These are phyloP conservation scores for Albatrellus ellisii DNA, from an alignment of 768 basidiomycete genomes.

Conservation along the genomic window DNA sequence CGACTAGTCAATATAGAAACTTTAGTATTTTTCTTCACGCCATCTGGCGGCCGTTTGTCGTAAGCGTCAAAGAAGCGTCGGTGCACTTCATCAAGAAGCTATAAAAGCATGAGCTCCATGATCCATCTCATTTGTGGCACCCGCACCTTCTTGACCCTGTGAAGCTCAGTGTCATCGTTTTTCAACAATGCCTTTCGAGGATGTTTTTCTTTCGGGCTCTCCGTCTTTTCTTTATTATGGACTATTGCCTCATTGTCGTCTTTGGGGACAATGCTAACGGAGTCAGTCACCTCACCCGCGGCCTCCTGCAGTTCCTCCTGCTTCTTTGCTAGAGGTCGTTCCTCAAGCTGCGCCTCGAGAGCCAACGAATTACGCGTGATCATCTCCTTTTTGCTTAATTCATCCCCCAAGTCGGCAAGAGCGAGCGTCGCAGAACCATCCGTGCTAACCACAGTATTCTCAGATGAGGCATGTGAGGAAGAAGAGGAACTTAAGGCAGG, in stretches of 20 bases:
- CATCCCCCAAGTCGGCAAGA: constrained; percentile 26
- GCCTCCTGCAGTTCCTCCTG: constrained; percentile 64
- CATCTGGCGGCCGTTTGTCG: constrained; percentile 26
- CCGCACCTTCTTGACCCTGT: constrained; percentile 59
- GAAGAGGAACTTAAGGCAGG: constrained; percentile 1
- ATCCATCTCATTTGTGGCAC: neutral
- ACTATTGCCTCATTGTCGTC: constrained; percentile 1
- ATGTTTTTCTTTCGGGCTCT: constrained; percentile 27
- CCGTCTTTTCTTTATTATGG: constrained; percentile 2
- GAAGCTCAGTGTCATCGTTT: constrained; percentile 77
- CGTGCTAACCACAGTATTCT: neutral
- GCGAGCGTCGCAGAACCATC: constrained; percentile 9
- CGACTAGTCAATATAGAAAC: constrained; percentile 17
- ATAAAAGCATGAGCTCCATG: constrained; percentile 1
- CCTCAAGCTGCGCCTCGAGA: constrained; percentile 75
- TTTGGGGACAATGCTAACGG: neutral
- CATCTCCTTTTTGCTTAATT: constrained; percentile 39
- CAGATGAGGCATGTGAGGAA: constrained; percentile 1
- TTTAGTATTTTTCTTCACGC: constrained; percentile 19
- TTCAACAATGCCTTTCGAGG: constrained; percentile 68
- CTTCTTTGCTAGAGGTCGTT: constrained; percentile 77
- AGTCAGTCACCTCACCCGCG: constrained; percentile 17
- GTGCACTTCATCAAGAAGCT: constrained; percentile 82
- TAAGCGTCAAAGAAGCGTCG: constrained; percentile 60
- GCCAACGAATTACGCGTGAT: constrained; percentile 60